These are phyloP conservation scores for Trichoderma polysporum DNA, from an alignment of 2,329 filamentous ascomycete species.

Conservation along the genomic window DNA sequence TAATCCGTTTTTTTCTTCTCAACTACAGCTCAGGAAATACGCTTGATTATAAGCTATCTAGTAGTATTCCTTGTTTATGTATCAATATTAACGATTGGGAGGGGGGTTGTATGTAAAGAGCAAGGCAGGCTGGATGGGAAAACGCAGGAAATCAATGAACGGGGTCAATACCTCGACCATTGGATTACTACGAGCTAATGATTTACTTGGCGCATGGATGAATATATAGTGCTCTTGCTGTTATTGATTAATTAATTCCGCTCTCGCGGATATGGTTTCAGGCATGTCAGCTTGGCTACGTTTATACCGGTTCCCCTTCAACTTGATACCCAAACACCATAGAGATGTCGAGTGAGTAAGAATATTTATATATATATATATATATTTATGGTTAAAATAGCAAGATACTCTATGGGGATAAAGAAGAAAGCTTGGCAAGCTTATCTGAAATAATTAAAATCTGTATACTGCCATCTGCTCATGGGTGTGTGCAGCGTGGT, in stretches of 20 bases:
- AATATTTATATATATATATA: background rate
- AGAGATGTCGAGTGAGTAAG: background rate
- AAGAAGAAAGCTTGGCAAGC: background rate
- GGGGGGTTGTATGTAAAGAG: background rate
- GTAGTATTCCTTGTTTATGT: slow-evolving; percentile 5
- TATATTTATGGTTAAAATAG: background rate
- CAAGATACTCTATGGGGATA: background rate
- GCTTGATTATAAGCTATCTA: slow-evolving; percentile 24
- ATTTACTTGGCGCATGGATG: slow-evolving; percentile 16
- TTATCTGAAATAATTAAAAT: background rate
- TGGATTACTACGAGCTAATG: slow-evolving; percentile 20
- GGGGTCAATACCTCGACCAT: background rate
- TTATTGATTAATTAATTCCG: background rate
- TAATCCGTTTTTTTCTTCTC: slow-evolving; percentile 19
- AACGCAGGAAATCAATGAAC: slow-evolving; percentile 10
- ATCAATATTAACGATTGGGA: slow-evolving; percentile 14
- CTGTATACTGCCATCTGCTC: background rate
- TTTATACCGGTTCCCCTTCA: background rate
- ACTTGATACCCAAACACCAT: background rate
- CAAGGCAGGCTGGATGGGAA: slow-evolving; percentile 6
- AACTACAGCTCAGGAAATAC: slow-evolving; percentile 37
- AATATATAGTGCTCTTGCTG: background rate
- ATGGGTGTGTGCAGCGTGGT: background rate
- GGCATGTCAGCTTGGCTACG: background rate
- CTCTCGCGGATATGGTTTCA: background rate